Percentiles rank a stretch among this genome's conserved stretches.
These are phyloP conservation scores for Aspergillus sp. DNA, from an alignment of 2,329 filamentous ascomycete species.

Conservation along the genomic window DNA sequence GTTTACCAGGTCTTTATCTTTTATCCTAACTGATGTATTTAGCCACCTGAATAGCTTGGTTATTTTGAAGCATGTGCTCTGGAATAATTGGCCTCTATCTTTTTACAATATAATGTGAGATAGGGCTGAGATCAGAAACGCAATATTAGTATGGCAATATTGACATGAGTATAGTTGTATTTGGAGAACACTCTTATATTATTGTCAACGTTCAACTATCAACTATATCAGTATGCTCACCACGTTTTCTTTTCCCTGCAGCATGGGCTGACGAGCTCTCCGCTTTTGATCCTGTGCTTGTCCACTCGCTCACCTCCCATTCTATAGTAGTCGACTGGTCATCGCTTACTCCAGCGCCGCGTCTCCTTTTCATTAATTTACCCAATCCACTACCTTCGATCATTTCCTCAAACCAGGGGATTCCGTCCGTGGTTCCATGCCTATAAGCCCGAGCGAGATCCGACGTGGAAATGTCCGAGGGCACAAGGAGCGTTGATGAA, in stretches of 20 bases:
- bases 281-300: slow-evolving; percentile 41
- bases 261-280: slow-evolving; percentile 19
- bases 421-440: slow-evolving; percentile 49
- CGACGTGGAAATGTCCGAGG: slow-evolving; percentile 19
- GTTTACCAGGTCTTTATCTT: not conserved
- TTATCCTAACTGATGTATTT: not conserved
- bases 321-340: slow-evolving; percentile 69
- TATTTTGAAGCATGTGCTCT: not conserved
- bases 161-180: not conserved
- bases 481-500: slow-evolving; percentile 22
- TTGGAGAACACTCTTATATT: not conserved
- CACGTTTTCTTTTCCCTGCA: slow-evolving; percentile 36
- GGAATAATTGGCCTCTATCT: not conserved
- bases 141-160: not conserved
- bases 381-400: slow-evolving; percentile 74
- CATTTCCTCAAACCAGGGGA: slow-evolving; percentile 85
- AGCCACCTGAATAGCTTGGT: not conserved
- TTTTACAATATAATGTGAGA: not conserved
- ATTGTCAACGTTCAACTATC: slow-evolving; percentile 2
- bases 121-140: not conserved
- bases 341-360: slow-evolving; percentile 58
- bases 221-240: slow-evolving; percentile 8
- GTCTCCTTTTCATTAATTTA: slow-evolving; percentile 60
- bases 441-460: slow-evolving; percentile 36
- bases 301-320: slow-evolving; percentile 82